Conservation (phyloP, 2,329 filamentous ascomycete genomes). For the Trichoderma endophyticum region DNA sequence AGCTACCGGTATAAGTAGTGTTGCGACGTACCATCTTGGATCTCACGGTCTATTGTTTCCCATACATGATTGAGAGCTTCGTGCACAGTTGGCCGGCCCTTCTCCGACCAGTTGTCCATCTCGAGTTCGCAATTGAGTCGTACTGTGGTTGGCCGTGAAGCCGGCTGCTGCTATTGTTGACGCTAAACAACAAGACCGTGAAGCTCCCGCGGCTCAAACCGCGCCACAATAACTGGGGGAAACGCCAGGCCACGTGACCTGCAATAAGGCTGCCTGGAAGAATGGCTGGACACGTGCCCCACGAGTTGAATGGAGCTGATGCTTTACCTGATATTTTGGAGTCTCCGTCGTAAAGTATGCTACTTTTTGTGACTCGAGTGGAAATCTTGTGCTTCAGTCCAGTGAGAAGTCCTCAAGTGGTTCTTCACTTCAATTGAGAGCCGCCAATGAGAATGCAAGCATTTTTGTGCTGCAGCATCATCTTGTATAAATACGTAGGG, state of each 20-base stretch:
- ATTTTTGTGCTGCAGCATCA: background rate
- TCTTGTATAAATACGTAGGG: background rate
- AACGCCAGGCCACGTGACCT: constrained; percentile 17
- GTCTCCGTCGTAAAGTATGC: background rate
- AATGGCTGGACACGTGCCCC: background rate
- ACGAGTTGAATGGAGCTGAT: background rate
- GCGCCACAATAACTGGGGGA: background rate
- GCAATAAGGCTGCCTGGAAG: background rate
- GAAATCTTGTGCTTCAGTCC: background rate
- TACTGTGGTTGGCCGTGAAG: background rate
- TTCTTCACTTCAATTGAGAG: background rate
- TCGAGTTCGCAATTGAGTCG: background rate
- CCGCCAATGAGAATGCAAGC: background rate
- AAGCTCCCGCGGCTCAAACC: background rate
- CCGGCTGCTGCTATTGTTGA: constrained; percentile 1
- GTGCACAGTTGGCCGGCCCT: constrained; percentile 39
- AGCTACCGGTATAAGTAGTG: constrained; percentile 12
- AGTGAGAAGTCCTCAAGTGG: background rate
- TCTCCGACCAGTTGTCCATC: constrained; percentile 42
- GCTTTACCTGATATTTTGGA: background rate
- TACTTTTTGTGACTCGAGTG: background rate
- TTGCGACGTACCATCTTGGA: constrained; percentile 34
- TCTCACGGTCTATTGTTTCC: constrained; percentile 38
- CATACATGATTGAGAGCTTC: constrained; percentile 41
- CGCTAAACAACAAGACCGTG: background rate